Percentiles rank a stretch among this genome's conserved stretches.
These are phyloP conservation scores for Chenopodium suecicum DNA, from an alignment of 148 eudicot species.

Conservation along the genomic window DNA sequence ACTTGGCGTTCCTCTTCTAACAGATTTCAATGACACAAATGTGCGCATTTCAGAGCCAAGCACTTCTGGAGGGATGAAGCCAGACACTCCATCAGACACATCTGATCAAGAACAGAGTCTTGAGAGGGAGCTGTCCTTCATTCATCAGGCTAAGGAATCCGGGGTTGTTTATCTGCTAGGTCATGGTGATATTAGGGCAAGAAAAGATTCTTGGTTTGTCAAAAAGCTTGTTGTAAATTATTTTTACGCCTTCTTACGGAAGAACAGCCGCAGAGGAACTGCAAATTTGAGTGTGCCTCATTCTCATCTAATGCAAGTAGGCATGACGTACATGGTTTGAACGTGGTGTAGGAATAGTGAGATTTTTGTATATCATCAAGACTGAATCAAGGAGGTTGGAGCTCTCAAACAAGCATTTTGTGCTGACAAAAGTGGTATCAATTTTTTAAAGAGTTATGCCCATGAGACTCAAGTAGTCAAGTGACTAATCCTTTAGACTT, in stretches of 20 bases:
- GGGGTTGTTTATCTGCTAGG: conserved; percentile 98
- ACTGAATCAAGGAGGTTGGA: conserved; percentile 6
- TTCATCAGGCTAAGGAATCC: conserved; percentile 80
- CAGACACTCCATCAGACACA: conserved; percentile 34
- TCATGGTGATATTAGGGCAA: conserved; percentile 90
- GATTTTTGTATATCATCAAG: conserved; percentile 8
- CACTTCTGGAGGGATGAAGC: conserved; percentile 47
- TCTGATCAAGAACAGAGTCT: conserved; percentile 74
- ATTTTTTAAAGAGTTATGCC: neutral
- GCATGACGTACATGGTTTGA: conserved; percentile 98
- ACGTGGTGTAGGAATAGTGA: neutral
- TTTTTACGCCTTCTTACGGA: conserved; percentile 88
- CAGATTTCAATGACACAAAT: conserved; percentile 44
- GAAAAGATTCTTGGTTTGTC: conserved; percentile 91
- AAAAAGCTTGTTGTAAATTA: conserved; percentile 93
- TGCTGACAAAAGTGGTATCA: neutral
- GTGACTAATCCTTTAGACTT: conserved; percentile 15
- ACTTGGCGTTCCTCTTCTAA: conserved; percentile 69
- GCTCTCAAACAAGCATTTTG: neutral
- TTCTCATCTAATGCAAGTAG: conserved; percentile 87
- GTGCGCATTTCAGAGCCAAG: conserved; percentile 47
- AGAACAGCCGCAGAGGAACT: conserved; percentile 81
- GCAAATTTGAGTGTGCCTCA: conserved; percentile 92
- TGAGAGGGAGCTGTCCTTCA: conserved; percentile 81
- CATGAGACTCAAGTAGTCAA: conserved; percentile 8